Percentiles rank a stretch among this genome's conserved stretches.
phyloP scores from a whole-genome alignment of 1,284 basidiomycete genomes.

The Pascua guehoae region DNA sequence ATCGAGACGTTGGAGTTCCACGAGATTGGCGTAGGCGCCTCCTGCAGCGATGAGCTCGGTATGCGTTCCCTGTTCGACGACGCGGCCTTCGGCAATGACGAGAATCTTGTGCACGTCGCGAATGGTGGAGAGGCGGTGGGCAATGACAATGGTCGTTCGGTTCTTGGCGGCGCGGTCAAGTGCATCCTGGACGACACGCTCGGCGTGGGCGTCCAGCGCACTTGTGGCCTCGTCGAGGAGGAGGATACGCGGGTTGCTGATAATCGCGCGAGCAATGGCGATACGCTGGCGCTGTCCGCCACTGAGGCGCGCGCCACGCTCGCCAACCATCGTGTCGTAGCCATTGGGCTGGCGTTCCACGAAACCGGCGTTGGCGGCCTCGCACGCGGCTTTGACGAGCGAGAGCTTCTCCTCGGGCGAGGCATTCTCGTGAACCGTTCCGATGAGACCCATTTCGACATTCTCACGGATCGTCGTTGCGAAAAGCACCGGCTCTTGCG shows the following conservation, averaged over 20 bases:
- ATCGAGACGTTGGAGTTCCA: constrained; percentile 36
- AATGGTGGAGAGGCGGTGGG: constrained; percentile 52
- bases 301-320: constrained; percentile 83
- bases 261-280: constrained; percentile 88
- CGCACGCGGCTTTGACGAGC: constrained; percentile 78
- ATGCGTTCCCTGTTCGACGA: constrained; percentile 83
- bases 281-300: constrained; percentile 94
- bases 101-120: constrained; percentile 65
- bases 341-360: constrained; percentile 76
- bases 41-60: constrained; percentile 64
- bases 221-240: constrained; percentile 63
- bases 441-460: constrained; percentile 85
- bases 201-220: constrained; percentile 83
- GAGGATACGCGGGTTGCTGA: constrained; percentile 68
- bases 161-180: constrained; percentile 81
- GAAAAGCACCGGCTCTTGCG: constrained; percentile 85
- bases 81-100: constrained; percentile 77
- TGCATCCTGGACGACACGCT: constrained; percentile 91
- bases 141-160: constrained; percentile 53
- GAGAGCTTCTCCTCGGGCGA: constrained; percentile 71
- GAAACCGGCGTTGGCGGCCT: constrained; percentile 89
- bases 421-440: constrained; percentile 62
- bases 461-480: constrained; percentile 73
- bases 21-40: constrained; percentile 52
- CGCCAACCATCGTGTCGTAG: constrained; percentile 88